Base-by-base conservation (phyloP, 257 asterid genomes). In the Fraxinus americana region DNA sequence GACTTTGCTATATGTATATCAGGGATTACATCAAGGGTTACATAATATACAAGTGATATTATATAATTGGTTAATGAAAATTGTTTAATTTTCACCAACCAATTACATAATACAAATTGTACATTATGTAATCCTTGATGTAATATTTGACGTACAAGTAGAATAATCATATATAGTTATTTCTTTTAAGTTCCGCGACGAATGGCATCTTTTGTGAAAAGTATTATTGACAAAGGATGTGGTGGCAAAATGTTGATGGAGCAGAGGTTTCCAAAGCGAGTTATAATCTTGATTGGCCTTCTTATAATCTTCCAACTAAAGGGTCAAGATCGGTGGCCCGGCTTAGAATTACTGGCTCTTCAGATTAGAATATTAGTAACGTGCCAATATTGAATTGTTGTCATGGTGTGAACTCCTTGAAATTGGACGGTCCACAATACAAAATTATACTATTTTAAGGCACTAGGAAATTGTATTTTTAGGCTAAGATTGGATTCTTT, bases 321-420 rank as follows among this genome's bases (percentile, higher is more conserved):
- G 13, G 1, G 80, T 82, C 86, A 78, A 83, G 75, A 75, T 70
- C 25, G 25, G 67, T 75, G 78, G 74, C 52, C 8, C 66, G 29
- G 41, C 30, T 2, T 36, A 25, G 32, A 50, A 77, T 21, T 68
- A 14, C 13, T 14, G 17, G 32, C 38, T 54, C 9, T 21, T 17
- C 34, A n/a, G 4, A 3, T n/a, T 76, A 13, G 6, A 76, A 65
- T 19, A 48, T 76, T 38, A 50, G 54, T 71, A 13, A 43, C 85
- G 80, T 69, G 80, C 70, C 67, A 65, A 57, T 38, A 2, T 70
- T 70, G 73, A 25, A 73, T 17, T 70, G 63, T 80, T 59, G n/a
- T 23, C 13, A 19, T 23, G 11, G 32, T 59, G 67, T 59, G 67
- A 59, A 21, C 29, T 16, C 25, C 32, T 59, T 59, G 29, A 59